Conservation (phyloP, 352 stramenopile species). For the Bremia lactucae region DNA sequence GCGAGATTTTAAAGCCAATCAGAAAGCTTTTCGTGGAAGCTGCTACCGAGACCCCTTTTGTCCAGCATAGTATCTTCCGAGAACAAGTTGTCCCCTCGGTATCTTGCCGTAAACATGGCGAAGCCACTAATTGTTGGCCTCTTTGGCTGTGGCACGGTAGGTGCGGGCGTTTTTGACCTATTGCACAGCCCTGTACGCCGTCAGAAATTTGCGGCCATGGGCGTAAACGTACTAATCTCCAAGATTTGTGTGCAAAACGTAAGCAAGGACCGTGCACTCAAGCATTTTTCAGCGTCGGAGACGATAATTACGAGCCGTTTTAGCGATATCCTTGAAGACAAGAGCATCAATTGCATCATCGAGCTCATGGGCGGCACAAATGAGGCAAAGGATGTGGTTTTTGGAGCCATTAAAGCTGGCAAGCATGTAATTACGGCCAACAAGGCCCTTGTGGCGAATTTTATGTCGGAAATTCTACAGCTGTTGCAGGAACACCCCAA, state of each 20-base stretch:
- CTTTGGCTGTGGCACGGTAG: conserved; percentile 84
- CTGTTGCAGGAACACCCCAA: conserved; percentile 67
- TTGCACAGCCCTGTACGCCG: conserved; percentile 53
- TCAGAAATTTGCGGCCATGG: conserved; percentile 38
- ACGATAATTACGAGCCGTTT: conserved; percentile 58
- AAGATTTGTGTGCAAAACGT: conserved; percentile 85
- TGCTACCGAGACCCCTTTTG: no score
- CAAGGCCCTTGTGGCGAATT: conserved; percentile 92
- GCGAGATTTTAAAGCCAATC: no score
- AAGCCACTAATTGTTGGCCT: conserved; percentile 68
- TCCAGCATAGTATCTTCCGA: no score
- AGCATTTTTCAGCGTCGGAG: conserved; percentile 34
- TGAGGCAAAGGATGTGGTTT: conserved; percentile 91
- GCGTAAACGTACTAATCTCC: conserved; percentile 66
- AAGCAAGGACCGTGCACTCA: conserved; percentile 56
- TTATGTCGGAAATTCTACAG: conserved; percentile 86
- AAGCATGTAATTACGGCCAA: conserved; percentile 97
- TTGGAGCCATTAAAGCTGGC: conserved; percentile 74
- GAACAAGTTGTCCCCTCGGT: no score
- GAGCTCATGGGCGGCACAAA: conserved; percentile 94
- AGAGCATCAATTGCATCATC: conserved; percentile 91
- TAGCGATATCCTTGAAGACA: conserved; percentile 86
- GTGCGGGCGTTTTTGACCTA: conserved; percentile 82
- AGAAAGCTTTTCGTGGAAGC: no score
- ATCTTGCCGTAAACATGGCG: conserved; percentile 6